These are phyloP conservation scores for Salinomyces thailandicus DNA, from an alignment of 2,329 filamentous ascomycete species.

Conservation along the genomic window DNA sequence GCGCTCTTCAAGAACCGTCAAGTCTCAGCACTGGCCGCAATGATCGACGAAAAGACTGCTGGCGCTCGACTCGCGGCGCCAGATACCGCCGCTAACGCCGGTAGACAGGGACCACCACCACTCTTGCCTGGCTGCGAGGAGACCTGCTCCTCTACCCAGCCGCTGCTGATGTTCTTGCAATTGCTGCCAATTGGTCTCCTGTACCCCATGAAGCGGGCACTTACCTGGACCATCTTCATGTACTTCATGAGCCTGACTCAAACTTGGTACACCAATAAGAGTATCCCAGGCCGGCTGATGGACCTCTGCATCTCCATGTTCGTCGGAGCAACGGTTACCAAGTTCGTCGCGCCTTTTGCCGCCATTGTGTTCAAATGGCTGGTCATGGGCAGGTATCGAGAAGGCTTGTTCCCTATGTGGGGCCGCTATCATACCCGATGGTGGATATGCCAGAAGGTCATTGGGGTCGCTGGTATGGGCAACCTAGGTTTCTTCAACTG, in stretches of 20 bases:
- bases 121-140: conserved; percentile 29
- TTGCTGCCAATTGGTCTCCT: conserved; percentile 41
- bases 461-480: conserved; percentile 40
- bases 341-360: conserved; percentile 34
- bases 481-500: conserved; percentile 34
- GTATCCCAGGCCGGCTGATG: conserved; percentile 38
- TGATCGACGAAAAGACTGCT: conserved; percentile 29
- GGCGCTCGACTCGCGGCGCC: too few relatives aligned
- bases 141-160: conserved; percentile 41
- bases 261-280: conserved; percentile 30
- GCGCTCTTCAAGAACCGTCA: conserved; percentile 42
- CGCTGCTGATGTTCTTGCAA: conserved; percentile 40
- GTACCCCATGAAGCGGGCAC: conserved; percentile 42
- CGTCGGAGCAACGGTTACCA: conserved; percentile 32
- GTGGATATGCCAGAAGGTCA: conserved; percentile 48
- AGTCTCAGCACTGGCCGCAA: conserved; percentile 30
- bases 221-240: conserved; percentile 46
- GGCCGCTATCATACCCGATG: conserved; percentile 47
- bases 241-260: conserved; percentile 35
- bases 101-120: too few relatives aligned
- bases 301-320: conserved; percentile 39
- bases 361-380: conserved; percentile 47
- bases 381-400: conserved; percentile 43
- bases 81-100: too few relatives aligned
- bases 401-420: conserved; percentile 52